Evolutionary conservation across 1,139 yeast genomes (phyloP), one percentile per base, ranked within the genome.

Genomic region (Geotrichum europaeum): DNA sequence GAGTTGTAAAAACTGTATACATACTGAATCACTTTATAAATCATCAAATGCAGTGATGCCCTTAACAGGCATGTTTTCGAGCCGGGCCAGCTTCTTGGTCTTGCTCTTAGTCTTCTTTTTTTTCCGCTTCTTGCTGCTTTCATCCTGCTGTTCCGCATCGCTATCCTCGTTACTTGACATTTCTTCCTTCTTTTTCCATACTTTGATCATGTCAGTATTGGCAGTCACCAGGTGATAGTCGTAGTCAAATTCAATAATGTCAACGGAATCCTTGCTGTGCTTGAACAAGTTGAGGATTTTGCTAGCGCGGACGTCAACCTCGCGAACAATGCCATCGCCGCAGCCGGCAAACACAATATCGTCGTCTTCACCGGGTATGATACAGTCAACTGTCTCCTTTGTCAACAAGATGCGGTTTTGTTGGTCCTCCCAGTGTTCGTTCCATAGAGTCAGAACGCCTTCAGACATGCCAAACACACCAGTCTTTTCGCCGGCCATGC

Each of bases 361-460:
- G 58, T 84, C 84, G 66, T 87, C 86, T 81, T 88, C 83, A 2
- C 95, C 87, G 2, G 92, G 84, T 2, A 90, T 78, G 1, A 92
- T 76, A 25, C 89, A 81, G 71, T 92, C 98, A 22, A 92, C 82
- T 22, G 95, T 86, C 45, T 89, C 94, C 50, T 83, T 85, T 56
- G 84, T 80, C 9, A 92, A 79, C 64, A 85, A 84, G 22, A 92
- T 82, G 61, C 98, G 79, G n/a, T 89, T 82, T 59, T 90, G 79
- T 73, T 91, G 97, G 73, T 92, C 98, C 65, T 78, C 80, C 68
- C 86, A 81, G 45, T 72, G 64, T 55, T 78, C 78, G 69, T 86
- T 87, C 99, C 98, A 94, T n/a, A 88, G 78, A 0, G 98, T 90
- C 6, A 90, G 80, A n/a, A 90, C 82, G 2, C 98, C 98, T 71